Base-by-base conservation (phyloP, 169 alveolate species). In the Theileria orientalis region DNA sequence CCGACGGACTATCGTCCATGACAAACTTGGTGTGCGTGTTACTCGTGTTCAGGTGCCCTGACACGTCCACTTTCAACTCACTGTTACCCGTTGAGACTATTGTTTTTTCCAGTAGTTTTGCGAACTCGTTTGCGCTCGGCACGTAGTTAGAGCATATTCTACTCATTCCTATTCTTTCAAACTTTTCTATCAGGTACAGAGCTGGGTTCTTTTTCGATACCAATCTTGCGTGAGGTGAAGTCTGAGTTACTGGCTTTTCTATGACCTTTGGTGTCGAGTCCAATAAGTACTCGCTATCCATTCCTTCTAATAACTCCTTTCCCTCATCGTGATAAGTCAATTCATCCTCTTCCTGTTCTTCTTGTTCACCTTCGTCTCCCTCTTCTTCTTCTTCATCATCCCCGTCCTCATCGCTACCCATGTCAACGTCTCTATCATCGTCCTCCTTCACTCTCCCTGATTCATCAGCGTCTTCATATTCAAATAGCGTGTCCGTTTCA, bases 141-240 rank as follows among this genome's bases (percentile, higher is more conserved):
- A 75, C 79, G 73, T 37, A 83, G 27, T 74, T 72, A 42, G 54
- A 70, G 83, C 69, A 83, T 16, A 41, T 49, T 83, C 63, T 80
- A 68, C 11, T 79, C 59, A 80, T 73, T 47, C 67, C 90, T 27
- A 23, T 66, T 62, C 47, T 78, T 60, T 87, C 90, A 71, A 51
- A 76, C 51, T 83, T 64, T 42, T 60, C 90, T 35, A 79, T 79
- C 82, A 40, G 66, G 44, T 74, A 85, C 76, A 57, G 75, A 46
- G 41, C 64, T 33, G 73, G 46, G 62, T 30, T 76, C 76, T 69
- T 83, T 32, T 49, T 49, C n/a, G n/a, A n/a, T n/a, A n/a, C n/a
- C 60, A 49, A 49, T 14, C 25, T 49, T 3, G 25, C 30, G 2
- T 32, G 19, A 2, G 32, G 32, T n/a, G n/a, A n/a, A n/a, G n/a